Base-by-base conservation (phyloP, 164 flowering plant species). In the Nymphaea colorata region DNA sequence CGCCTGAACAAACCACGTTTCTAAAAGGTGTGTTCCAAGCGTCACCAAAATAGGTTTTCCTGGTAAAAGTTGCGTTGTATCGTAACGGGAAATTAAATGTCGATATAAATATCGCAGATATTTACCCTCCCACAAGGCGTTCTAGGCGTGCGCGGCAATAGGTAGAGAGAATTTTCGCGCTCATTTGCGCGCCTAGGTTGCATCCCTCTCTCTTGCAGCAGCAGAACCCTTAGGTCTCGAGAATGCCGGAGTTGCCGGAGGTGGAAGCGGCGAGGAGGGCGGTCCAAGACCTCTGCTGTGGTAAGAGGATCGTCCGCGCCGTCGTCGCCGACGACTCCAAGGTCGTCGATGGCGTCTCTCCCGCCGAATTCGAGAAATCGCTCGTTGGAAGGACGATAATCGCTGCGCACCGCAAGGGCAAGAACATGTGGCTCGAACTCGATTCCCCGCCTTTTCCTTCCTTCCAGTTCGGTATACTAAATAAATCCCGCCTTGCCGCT, bases 231-330 rank as follows among this genome's bases (percentile, higher is more conserved):
- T 1, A 25, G 36, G 36, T 25, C 36, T 25, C 36, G 36, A 55
- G 12, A 17, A 94, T 94, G 97, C 96, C 99, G 69, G 99, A 94
- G 85, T 86, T 94, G 2, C 95, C 97, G 12, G 99, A 94, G 83
- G 99, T 94, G 7, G 99, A 94, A 76, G 99, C 92, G 42, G 97
- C 99, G 18, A 76, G 99, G 69, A 73, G 91, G 69, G 99, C 96
- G 4, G 69, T 91, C 6, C 84, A 77, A 62, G 91, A 87, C 16
- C 73, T 86, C 69, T 89, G 95, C 75, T 4, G 84, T 1, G 93
- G 93, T 3, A 89, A 88, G 85, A 84, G 72, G 79, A 91, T 94
- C 62, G 76, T 51, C 72, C 73, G 75, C 5, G 71, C 90, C 14
- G 72, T 80, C 5, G 74, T 89, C 6, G 96, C 98, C 25, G 82